Evolutionary conservation across 345 rosid genomes (phyloP).

Genomic region (Lepidium didymum): DNA sequence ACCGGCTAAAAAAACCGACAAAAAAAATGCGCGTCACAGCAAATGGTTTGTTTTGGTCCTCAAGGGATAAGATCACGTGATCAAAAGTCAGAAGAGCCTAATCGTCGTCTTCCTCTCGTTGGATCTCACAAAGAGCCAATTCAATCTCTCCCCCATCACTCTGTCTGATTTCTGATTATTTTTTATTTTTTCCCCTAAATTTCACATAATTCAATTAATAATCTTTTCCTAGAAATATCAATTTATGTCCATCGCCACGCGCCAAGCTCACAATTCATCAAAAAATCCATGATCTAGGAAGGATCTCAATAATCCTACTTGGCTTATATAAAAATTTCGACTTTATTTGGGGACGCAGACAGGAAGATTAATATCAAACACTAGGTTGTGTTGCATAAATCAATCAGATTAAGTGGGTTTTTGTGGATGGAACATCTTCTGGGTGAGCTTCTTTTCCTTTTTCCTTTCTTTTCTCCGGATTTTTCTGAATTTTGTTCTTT

Average conservation of each 20-base stretch:
- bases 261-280: conserved; percentile 14
- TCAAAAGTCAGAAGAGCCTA: conserved; percentile 5
- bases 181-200: neutral
- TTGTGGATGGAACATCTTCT: conserved; percentile 30
- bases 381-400: neutral
- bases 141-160: conserved; percentile 19
- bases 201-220: neutral
- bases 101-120: conserved; percentile 2
- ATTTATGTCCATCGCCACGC: conserved; percentile 18
- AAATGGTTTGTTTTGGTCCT: no score
- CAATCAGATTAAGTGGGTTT: neutral
- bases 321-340: neutral
- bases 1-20: neutral
- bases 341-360: conserved; percentile 12
- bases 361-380: conserved; percentile 18
- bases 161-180: neutral
- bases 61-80: conserved; percentile 35
- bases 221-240: neutral
- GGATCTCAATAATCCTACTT: conserved; percentile 23
- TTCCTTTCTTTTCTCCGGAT: conserved; percentile 18
- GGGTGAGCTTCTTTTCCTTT: conserved; percentile 18
- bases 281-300: conserved; percentile 25
- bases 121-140: conserved; percentile 13
- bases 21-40: neutral
- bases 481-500: conserved; percentile 2